Conservation (phyloP, 306 rosid species). For the Medicago lupulina region DNA sequence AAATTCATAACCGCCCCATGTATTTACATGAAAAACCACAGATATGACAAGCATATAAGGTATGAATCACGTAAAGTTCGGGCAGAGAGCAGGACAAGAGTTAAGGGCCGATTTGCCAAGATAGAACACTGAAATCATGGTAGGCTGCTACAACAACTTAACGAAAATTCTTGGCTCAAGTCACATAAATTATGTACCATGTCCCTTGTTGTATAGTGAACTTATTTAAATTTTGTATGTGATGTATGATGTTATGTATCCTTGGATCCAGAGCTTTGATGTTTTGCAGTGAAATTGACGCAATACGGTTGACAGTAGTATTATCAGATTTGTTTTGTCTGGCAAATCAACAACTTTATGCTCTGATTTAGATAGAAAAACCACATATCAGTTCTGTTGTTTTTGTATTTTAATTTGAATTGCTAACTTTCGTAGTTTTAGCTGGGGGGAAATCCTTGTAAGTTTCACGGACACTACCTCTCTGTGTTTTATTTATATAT, state of each 20-base stretch:
- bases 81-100: slow-evolving; percentile 80
- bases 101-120: slow-evolving; percentile 90
- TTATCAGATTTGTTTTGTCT: not conserved
- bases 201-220: slow-evolving; percentile 35
- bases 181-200: slow-evolving; percentile 12
- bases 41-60: slow-evolving; percentile 86
- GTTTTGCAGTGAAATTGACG: not conserved
- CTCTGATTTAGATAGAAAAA: not conserved
- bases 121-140: slow-evolving; percentile 57
- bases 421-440: not conserved
- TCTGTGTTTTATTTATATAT: not conserved
- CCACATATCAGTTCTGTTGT: slow-evolving; percentile 3
- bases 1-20: not conserved
- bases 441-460: not conserved
- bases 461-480: not conserved
- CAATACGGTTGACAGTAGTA: slow-evolving; percentile 12
- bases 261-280: slow-evolving; percentile 28
- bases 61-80: slow-evolving; percentile 87
- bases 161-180: slow-evolving; percentile 9
- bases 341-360: not conserved
- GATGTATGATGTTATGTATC: slow-evolving; percentile 1
- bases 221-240: slow-evolving; percentile 27
- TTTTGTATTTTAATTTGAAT: slow-evolving; percentile 7
- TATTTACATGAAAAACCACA: slow-evolving; percentile 49
- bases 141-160: slow-evolving; percentile 36